Evolutionary conservation across 129 eudicot genomes (phyloP).

Genomic region (Artemisia tridentata): DNA sequence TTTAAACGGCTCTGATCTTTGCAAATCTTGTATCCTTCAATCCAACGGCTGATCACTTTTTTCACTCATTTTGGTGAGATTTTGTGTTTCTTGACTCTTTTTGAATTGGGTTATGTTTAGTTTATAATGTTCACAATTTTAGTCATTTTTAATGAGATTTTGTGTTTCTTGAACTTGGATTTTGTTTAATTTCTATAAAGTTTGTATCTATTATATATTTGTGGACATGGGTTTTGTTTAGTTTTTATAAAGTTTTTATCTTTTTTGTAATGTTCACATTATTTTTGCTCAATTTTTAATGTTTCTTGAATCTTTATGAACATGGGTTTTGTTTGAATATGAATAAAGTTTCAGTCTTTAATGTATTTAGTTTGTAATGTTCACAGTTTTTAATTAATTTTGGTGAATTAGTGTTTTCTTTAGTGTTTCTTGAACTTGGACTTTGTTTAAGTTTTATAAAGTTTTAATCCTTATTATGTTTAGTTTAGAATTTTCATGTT

Average conservation of each 20-base stretch:
- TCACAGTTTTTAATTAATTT: too few relatives aligned
- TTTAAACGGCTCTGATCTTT: conserved; percentile 27
- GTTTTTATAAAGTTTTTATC: conserved; percentile 12
- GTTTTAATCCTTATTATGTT: too few relatives aligned
- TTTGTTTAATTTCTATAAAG: too few relatives aligned
- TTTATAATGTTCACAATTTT: neutral
- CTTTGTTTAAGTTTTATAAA: too few relatives aligned
- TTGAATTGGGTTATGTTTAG: conserved; percentile 22
- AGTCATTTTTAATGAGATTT: neutral
- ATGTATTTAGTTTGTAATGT: too few relatives aligned
- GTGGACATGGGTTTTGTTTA: neutral
- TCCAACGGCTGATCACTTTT: conserved; percentile 16
- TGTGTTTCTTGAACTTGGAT: neutral
- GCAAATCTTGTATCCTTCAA: conserved; percentile 10
- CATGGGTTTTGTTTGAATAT: too few relatives aligned
- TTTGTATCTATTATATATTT: too few relatives aligned
- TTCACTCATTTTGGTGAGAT: conserved; percentile 34
- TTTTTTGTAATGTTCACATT: conserved; percentile 9
- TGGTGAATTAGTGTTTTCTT: too few relatives aligned
- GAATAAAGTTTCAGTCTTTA: too few relatives aligned
- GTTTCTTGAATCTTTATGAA: neutral
- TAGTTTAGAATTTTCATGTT: too few relatives aligned
- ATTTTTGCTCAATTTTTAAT: conserved; percentile 10
- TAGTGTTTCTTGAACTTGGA: too few relatives aligned
- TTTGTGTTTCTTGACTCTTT: conserved; percentile 24